Evolutionary conservation across 352 stramenopile genomes (phyloP).

Genomic region (Bremia lactucae): DNA sequence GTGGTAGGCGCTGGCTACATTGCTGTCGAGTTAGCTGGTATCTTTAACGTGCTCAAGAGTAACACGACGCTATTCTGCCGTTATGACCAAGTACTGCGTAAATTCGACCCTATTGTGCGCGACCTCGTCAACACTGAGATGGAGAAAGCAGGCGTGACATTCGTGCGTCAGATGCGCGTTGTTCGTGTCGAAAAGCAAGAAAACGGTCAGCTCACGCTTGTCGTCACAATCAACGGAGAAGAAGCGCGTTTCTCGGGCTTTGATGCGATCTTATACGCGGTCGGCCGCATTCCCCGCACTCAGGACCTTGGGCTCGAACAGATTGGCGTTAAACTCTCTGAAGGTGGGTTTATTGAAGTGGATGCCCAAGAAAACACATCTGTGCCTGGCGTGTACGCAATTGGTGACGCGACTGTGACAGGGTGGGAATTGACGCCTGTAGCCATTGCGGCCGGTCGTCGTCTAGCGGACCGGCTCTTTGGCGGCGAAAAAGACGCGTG

Average conservation of each 20-base stretch:
- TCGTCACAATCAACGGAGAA: conserved; percentile 32
- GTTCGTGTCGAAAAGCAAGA: conserved; percentile 24
- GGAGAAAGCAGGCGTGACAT: conserved; percentile 27
- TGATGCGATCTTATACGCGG: conserved; percentile 87
- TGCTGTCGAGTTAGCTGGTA: conserved; percentile 92
- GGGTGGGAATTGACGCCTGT: conserved; percentile 74
- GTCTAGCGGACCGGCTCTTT: conserved; percentile 83
- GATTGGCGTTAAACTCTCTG: conserved; percentile 48
- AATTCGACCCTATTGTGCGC: conserved; percentile 85
- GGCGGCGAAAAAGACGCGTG: conserved; percentile 42
- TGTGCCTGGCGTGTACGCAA: conserved; percentile 60
- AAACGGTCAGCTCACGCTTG: conserved; percentile 46
- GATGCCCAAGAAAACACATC: conserved; percentile 89
- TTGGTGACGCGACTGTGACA: conserved; percentile 68
- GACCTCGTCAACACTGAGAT: conserved; percentile 70
- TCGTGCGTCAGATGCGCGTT: conserved; percentile 12
- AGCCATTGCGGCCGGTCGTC: conserved; percentile 73
- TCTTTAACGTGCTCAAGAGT: conserved; percentile 88
- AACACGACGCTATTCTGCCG: conserved; percentile 88
- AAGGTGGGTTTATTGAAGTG: conserved; percentile 65
- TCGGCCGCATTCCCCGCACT: conserved; percentile 38
- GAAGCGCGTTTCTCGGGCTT: conserved; percentile 32
- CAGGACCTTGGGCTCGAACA: conserved; percentile 56
- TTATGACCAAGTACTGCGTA: conserved; percentile 72
- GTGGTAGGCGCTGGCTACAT: conserved; percentile 98